Percentiles rank a stretch among this genome's conserved stretches.
phyloP scores from a whole-genome alignment of 164 flowering plant species.

The Liquidambar formosana region DNA sequence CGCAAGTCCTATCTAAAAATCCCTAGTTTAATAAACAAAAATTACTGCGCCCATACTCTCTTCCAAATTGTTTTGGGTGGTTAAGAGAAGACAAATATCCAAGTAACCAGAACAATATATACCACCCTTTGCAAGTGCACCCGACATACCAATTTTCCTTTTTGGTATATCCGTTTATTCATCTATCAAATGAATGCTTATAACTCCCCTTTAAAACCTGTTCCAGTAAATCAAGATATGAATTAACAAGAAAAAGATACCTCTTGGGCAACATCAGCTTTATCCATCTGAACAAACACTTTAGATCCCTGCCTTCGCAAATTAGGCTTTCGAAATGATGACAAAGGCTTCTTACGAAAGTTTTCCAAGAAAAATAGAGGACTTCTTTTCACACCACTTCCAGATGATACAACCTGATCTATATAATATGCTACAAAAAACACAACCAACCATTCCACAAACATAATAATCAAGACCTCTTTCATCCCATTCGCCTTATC shows the following conservation, averaged over 20 bases:
- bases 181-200: not conserved
- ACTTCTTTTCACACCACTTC: conserved; percentile 53
- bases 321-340: conserved; percentile 49
- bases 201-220: not conserved
- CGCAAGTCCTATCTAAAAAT: too few relatives aligned
- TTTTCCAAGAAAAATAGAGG: conserved; percentile 64
- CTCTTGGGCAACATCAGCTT: conserved; percentile 85
- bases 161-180: not conserved
- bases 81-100: too few relatives aligned
- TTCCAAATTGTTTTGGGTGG: too few relatives aligned
- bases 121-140: not conserved
- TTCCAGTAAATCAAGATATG: not conserved
- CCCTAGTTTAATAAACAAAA: too few relatives aligned
- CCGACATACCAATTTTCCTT: not conserved
- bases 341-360: conserved; percentile 39
- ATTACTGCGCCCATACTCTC: too few relatives aligned
- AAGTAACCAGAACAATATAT: not conserved
- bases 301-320: conserved; percentile 60
- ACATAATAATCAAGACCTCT: conserved; percentile 65
- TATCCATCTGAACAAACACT: conserved; percentile 72
- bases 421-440: conserved; percentile 60
- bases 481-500: conserved; percentile 67
- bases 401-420: conserved; percentile 71
- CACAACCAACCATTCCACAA: conserved; percentile 56
- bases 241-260: conserved; percentile 36